Evolutionary conservation across 257 asterid species (phyloP).

Genomic region (Solanum chaucha): DNA sequence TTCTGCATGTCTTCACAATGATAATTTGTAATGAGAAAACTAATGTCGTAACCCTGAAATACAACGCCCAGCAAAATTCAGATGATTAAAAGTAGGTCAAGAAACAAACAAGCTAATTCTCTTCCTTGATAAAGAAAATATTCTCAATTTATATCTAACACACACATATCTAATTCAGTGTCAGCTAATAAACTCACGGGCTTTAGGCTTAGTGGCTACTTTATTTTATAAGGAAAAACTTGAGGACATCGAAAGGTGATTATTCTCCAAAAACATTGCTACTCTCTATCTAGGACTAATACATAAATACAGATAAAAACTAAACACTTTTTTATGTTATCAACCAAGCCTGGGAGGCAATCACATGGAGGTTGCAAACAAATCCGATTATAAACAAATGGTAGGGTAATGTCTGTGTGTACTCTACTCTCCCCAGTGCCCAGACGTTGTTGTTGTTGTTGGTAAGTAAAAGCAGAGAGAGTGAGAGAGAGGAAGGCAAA

Average conservation of each 20-base stretch:
- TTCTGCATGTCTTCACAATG: slow-evolving; percentile 99
- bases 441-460: not conserved
- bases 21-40: slow-evolving; percentile 89
- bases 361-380: not conserved
- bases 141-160: not conserved
- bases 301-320: not conserved
- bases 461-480: not conserved
- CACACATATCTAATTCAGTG: not conserved
- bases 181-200: no score
- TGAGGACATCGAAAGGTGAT: not conserved
- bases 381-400: not conserved
- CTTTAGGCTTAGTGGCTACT: no score
- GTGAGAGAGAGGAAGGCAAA: not conserved
- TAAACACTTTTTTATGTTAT: not conserved
- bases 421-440: not conserved
- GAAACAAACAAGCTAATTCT: not conserved
- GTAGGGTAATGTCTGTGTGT: not conserved
- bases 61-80: not conserved
- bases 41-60: slow-evolving; percentile 94
- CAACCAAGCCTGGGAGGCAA: not conserved
- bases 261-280: not conserved
- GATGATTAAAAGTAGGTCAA: not conserved
- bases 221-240: not conserved
- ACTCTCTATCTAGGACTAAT: not conserved
- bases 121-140: not conserved